These are phyloP conservation scores for Carnegiea gigantea DNA, from an alignment of 179 eudicot genomes.

Conservation along the genomic window DNA sequence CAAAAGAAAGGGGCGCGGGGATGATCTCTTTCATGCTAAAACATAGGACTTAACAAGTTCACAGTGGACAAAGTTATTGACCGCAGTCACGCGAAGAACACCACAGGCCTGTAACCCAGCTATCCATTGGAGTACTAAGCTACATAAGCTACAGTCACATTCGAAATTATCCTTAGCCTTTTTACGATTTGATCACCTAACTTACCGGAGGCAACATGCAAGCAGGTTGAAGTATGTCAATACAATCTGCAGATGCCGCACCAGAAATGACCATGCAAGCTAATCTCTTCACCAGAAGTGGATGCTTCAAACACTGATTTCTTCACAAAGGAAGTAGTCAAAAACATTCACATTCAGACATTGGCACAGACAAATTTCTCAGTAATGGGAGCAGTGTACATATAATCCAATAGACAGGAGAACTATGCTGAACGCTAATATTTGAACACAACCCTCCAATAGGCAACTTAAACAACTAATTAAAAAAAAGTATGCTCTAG, in stretches of 20 bases:
- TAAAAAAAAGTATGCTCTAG: no score
- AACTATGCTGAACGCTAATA: no score
- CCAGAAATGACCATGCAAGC: slow-evolving; percentile 87
- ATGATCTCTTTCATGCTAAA: background rate
- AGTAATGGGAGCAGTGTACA: background rate
- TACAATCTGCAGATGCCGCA: slow-evolving; percentile 49
- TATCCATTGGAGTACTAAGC: no score
- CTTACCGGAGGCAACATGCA: slow-evolving; percentile 51
- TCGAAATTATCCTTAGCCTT: no score
- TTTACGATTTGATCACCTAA: background rate
- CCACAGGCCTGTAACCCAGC: no score
- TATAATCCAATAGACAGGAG: no score
- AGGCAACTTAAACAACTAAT: no score
- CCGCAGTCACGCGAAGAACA: no score
- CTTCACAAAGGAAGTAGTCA: slow-evolving; percentile 37
- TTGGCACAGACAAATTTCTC: background rate
- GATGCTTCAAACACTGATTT: slow-evolving; percentile 72
- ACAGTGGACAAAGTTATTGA: no score
- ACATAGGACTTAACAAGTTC: background rate
- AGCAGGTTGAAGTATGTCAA: slow-evolving; percentile 87
- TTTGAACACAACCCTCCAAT: no score
- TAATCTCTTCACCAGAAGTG: slow-evolving; percentile 79
- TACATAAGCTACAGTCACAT: no score
- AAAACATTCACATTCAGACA: background rate
- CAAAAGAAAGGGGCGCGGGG: no score